Evolutionary conservation across 192 early-diverging fungal genomes (phyloP), one percentile per base, ranked within the genome.

Genomic region (Linnemannia exigua): DNA sequence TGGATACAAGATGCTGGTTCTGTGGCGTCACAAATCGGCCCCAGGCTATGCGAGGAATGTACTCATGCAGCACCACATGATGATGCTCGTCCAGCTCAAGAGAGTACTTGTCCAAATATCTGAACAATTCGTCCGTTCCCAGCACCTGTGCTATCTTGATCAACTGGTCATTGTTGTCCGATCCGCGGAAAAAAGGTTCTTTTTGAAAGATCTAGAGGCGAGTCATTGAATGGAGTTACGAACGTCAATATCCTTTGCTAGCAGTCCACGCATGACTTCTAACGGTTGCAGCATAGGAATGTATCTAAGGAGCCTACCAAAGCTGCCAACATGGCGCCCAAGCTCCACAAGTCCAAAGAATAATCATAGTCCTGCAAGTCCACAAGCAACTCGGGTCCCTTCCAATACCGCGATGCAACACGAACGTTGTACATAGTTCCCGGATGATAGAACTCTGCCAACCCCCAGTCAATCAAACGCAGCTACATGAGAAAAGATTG

Each of bases 291-390:
- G n/a, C 70, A 31, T 50, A 68, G 38, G 51, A 25, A 50, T 3
- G 46, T 41, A 38, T 3, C 38, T 3, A 31, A n/a, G n/a, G 12
- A 15, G 37, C 70, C 83, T 90, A 97, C 96, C 96, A 99, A 97
- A 81, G 95, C 96, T 41, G 98, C 98, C 90, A 99, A 96, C 97
- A 99, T 99, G 86, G 97, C 98, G 11, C 98, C 98, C 70, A 98
- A 92, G 86, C 96, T 97, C 98, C 98, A 99, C 94, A 99, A 95
- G 82, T 99, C 98, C 77, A 99, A 89, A 46, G 96, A 97, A 80
- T 99, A 99, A 90, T 99, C 98, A 88, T 99, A 99, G 81, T 96
- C 94, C 83, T 96, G 97, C 87, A 97, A 96, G 89, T 99, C 98
- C 46, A 99, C 98, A 54, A 99, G 90, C 50, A 99, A 92, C 87